Evolutionary conservation across 441 rosid species (phyloP).

Genomic region (Jatropha podagrica): DNA sequence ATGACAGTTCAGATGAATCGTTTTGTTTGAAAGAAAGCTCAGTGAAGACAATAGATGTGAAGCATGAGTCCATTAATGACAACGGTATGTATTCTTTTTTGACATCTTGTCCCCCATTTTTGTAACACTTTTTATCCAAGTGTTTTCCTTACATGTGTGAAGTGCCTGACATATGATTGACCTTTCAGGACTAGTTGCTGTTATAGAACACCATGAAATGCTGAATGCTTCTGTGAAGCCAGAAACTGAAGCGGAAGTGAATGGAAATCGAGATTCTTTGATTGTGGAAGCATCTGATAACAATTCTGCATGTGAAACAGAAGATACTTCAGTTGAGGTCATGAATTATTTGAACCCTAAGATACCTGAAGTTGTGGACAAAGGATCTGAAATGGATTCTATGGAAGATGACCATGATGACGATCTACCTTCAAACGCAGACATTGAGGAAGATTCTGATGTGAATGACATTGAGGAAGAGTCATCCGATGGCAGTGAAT

Average conservation of each 20-base stretch:
- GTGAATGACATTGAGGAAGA: neutral
- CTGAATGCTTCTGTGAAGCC: conserved; percentile 2
- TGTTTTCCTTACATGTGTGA: neutral
- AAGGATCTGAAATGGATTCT: conserved; percentile 9
- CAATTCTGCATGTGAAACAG: neutral
- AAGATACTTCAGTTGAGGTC: neutral
- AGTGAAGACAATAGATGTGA: conserved; percentile 9
- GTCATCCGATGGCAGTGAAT: neutral
- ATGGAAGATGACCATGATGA: neutral
- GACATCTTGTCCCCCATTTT: neutral
- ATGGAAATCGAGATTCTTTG: conserved; percentile 1
- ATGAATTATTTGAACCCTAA: neutral
- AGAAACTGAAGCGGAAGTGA: conserved; percentile 1
- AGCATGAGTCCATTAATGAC: conserved; percentile 10
- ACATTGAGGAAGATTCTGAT: conserved; percentile 1
- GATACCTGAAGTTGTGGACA: neutral
- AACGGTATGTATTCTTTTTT: conserved; percentile 24
- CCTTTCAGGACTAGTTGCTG: conserved; percentile 22
- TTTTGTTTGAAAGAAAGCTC: conserved; percentile 11
- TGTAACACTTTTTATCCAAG: neutral
- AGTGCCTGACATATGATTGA: conserved; percentile 1
- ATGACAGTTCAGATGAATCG: conserved; percentile 20
- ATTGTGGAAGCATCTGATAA: conserved; percentile 18
- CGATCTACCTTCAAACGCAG: neutral
- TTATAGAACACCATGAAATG: conserved; percentile 18